phyloP scores from a whole-genome alignment of 805 yeast genomes.

The Starmerella bombi region DNA sequence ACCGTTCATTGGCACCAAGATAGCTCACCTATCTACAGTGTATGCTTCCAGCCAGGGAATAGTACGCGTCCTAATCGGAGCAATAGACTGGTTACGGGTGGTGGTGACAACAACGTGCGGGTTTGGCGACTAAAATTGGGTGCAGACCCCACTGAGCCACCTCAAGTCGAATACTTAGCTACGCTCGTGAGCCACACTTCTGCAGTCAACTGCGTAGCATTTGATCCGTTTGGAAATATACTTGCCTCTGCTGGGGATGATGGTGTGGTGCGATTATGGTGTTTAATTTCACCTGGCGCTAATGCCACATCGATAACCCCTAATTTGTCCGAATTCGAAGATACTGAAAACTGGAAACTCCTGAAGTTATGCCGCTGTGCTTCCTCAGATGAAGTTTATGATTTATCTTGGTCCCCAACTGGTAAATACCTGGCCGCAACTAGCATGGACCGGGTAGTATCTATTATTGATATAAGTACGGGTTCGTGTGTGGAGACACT shows the following conservation, averaged over 20 bases:
- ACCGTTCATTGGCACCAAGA: conserved; percentile 34
- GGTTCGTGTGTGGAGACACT: conserved; percentile 49
- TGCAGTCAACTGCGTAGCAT: conserved; percentile 85
- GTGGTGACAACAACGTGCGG: conserved; percentile 87
- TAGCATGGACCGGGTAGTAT: conserved; percentile 74
- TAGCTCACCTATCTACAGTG: conserved; percentile 31
- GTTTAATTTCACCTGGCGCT: conserved; percentile 43
- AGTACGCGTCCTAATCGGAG: conserved; percentile 11
- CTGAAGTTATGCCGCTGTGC: conserved; percentile 32
- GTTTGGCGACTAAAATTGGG: conserved; percentile 26
- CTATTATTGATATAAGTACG: conserved; percentile 47
- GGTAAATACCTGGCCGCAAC: conserved; percentile 67
- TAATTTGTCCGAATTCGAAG: conserved; percentile 29
- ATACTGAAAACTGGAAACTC: conserved; percentile 61
- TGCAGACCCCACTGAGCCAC: conserved; percentile 19
- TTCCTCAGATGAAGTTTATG: conserved; percentile 69
- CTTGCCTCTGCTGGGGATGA: conserved; percentile 94
- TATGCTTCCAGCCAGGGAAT: conserved; percentile 28
- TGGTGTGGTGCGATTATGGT: conserved; percentile 79
- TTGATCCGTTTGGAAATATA: conserved; percentile 52
- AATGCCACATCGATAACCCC: neutral
- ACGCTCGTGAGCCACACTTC: conserved; percentile 81
- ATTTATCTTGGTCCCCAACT: conserved; percentile 86
- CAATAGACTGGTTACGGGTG: conserved; percentile 66
- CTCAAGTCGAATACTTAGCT: conserved; percentile 53